Conservation (phyloP, 2,329 filamentous ascomycete species). For the Sporothrix dimorphospora region DNA sequence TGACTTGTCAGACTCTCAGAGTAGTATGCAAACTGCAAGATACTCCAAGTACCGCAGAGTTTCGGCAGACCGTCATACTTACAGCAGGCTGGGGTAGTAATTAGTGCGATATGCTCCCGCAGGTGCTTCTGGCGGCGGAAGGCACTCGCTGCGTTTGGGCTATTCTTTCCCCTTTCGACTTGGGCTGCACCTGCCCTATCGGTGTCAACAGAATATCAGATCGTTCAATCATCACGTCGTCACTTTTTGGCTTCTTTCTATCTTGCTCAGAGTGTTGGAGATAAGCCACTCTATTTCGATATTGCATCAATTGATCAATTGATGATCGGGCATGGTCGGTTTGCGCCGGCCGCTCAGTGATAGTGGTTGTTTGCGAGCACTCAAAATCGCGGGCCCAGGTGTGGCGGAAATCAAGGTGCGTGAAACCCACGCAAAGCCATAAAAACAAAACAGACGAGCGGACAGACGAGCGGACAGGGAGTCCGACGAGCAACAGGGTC, state of each 20-base stretch:
- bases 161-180: neutral
- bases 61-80: neutral
- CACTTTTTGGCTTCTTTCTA: neutral
- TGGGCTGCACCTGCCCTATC: neutral
- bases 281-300: conserved; percentile 16
- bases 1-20: no score
- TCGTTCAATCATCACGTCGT: neutral
- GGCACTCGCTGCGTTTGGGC: neutral
- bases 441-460: neutral
- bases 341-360: neutral
- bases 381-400: neutral
- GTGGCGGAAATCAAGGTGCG: neutral
- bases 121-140: neutral
- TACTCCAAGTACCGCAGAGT: neutral
- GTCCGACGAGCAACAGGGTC: neutral
- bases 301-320: neutral
- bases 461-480: neutral
- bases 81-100: neutral
- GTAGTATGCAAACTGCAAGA: no score
- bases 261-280: neutral
- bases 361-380: neutral
- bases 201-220: neutral
- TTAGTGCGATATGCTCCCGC: neutral
- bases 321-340: neutral
- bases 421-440: neutral